Evolutionary conservation across 2,329 filamentous ascomycete genomes (phyloP), one percentile per base, ranked within the genome.

Genomic region (Fusarium sp.): DNA sequence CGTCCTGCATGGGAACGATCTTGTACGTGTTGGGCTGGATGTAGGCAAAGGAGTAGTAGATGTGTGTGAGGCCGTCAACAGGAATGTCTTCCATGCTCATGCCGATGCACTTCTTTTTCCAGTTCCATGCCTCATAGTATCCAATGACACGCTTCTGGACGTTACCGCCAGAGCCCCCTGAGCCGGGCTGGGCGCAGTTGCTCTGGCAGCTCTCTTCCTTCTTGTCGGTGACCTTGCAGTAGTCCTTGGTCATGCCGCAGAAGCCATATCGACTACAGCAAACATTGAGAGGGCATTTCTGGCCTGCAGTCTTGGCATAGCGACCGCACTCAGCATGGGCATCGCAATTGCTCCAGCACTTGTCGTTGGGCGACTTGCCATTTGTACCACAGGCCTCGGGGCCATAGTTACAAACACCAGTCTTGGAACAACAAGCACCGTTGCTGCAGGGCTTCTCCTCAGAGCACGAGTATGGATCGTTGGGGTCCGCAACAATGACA

Each of bases 41-140:
- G 42, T 77, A 82, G 4, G 73, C 79, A 70, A 85, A 85, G 1
- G 82, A 69, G 35, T 79, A 80, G 54, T 80, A 70, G 6, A 81
- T 14, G 62, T 84, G 78, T 1, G 78, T 80, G 4, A 79, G 63
- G 1, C 35, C 16, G 16, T 61, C 47, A 7, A 78, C 42, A 11
- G 71, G 74, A 29, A 80, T 75, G 14, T 78, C 59, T 10, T 66
- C 64, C 10, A 65, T 54, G 25, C 22, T 22, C 33, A 70, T 65
- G 36, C 36, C 18, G 9, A 42, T 66, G 50, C 68, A 77, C 38
- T 59, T 60, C 22, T 59, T 62, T 16, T 74, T 56, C 11, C 36
- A 31, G 10, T 62, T 64, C 79, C 78, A 84, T 0, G 69, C 72
- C 52, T 52, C 6, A 29, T 52, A 52, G 9, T 52, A 52, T 52